Conservation (phyloP, 371 early-diverging fungal species). For the Lichtheimia corymbifera region DNA sequence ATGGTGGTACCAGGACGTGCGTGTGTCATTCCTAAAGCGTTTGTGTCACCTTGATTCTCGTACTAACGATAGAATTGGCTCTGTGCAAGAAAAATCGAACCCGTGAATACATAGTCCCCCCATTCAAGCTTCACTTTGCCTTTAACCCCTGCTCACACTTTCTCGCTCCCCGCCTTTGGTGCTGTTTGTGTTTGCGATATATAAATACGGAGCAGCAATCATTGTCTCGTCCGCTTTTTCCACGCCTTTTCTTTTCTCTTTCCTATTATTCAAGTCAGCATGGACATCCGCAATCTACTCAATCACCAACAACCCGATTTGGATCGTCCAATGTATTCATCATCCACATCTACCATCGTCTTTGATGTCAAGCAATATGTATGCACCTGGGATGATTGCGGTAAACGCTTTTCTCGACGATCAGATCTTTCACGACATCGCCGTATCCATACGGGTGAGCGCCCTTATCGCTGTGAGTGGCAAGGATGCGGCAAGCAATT, state of each 20-base stretch:
- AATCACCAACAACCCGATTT: constrained; percentile 24
- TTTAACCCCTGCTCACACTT: constrained; percentile 1
- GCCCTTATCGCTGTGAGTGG: constrained; percentile 65
- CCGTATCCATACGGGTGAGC: constrained; percentile 73
- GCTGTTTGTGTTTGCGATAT: constrained; percentile 1
- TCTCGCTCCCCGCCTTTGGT: background rate
- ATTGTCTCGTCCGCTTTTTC: constrained; percentile 13
- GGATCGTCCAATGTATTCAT: background rate
- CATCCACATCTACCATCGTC: background rate
- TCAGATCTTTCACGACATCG: constrained; percentile 77
- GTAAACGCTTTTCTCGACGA: constrained; percentile 75
- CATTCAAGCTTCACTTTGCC: background rate
- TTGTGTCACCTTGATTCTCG: constrained; percentile 18
- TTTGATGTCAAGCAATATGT: constrained; percentile 47
- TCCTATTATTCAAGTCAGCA: constrained; percentile 11
- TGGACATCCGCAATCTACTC: constrained; percentile 52
- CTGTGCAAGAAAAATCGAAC: constrained; percentile 2
- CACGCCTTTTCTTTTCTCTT: constrained; percentile 8
- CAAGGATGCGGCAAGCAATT: constrained; percentile 71
- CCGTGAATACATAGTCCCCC: constrained; percentile 1
- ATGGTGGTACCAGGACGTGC: constrained; percentile 7
- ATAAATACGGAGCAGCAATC: constrained; percentile 18
- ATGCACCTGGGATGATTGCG: constrained; percentile 68
- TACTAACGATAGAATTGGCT: background rate
- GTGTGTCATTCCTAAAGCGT: constrained; percentile 15